Percentiles rank a stretch among this genome's conserved stretches.
Evolutionary conservation across 1,284 basidiomycete species (phyloP).

Genomic region (Boletus calvinii): DNA sequence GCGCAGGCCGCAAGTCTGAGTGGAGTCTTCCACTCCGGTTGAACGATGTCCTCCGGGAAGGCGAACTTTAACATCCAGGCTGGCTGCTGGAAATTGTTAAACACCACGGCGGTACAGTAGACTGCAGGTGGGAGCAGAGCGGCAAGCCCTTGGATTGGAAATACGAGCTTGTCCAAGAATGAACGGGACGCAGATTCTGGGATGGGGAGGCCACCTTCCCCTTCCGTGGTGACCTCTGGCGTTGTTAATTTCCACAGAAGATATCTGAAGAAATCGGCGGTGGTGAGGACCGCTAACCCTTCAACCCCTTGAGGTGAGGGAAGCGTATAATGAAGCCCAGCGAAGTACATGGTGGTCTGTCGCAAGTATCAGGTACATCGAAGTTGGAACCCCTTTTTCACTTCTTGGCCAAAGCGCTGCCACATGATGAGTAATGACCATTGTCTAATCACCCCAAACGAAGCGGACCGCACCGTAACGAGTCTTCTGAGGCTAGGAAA

Average conservation of each 20-base stretch:
- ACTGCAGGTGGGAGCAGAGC: slow-evolving; percentile 23
- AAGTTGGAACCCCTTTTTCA: slow-evolving; percentile 18
- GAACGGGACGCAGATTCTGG: slow-evolving; percentile 19
- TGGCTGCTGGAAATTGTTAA: slow-evolving; percentile 35
- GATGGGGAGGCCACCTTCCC: slow-evolving; percentile 22
- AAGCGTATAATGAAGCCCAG: slow-evolving; percentile 23
- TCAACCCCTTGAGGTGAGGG: slow-evolving; percentile 30
- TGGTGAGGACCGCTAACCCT: slow-evolving; percentile 28
- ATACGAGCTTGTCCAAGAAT: slow-evolving; percentile 25
- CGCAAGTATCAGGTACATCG: slow-evolving; percentile 4
- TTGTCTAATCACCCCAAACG: slow-evolving; percentile 1
- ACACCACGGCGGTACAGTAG: slow-evolving; percentile 27
- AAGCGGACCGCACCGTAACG: neutral
- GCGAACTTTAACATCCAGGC: slow-evolving; percentile 31
- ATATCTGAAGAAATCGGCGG: slow-evolving; percentile 20
- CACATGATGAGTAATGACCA: slow-evolving; percentile 14
- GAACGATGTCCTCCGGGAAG: slow-evolving; percentile 26
- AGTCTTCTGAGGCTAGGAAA: neutral
- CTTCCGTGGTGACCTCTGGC: slow-evolving; percentile 8
- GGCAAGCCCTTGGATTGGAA: slow-evolving; percentile 32
- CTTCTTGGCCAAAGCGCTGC: slow-evolving; percentile 9
- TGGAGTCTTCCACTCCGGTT: slow-evolving; percentile 16
- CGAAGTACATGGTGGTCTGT: slow-evolving; percentile 30
- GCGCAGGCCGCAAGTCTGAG: slow-evolving; percentile 30
- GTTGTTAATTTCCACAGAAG: slow-evolving; percentile 12